phyloP scores from a whole-genome alignment of 768 basidiomycete genomes.

The Pulveroboletus sp. region DNA sequence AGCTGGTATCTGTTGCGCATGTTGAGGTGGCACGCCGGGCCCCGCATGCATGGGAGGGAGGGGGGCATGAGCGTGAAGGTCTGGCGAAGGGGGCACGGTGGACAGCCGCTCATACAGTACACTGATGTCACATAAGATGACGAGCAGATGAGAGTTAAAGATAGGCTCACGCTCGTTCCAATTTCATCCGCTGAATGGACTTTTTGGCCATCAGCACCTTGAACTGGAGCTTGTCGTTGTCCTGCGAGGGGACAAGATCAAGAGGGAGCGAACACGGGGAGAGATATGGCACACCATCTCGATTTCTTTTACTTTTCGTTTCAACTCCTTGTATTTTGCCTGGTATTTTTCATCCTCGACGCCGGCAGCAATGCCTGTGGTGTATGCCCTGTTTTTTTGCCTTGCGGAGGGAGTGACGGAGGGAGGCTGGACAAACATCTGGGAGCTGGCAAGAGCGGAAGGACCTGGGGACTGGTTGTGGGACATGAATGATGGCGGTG shows the following conservation, averaged over 20 bases:
- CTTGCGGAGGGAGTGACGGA: slow-evolving; percentile 32
- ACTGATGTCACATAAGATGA: slow-evolving; percentile 36
- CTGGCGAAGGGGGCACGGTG: slow-evolving; percentile 53
- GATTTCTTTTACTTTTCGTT: slow-evolving; percentile 83
- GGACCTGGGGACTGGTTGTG: slow-evolving; percentile 54
- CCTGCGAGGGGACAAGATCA: slow-evolving; percentile 39
- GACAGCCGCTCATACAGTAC: slow-evolving; percentile 78
- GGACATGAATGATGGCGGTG: slow-evolving; percentile 67
- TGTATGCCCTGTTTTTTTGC: slow-evolving; percentile 45
- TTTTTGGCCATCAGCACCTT: slow-evolving; percentile 76
- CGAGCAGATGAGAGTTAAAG: slow-evolving; percentile 16
- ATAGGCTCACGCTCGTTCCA: slow-evolving; percentile 77
- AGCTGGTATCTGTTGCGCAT: slow-evolving; percentile 18
- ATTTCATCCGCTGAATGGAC: slow-evolving; percentile 80
- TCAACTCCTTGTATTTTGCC: slow-evolving; percentile 83
- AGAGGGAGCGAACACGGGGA: slow-evolving; percentile 2
- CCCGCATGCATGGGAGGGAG: slow-evolving; percentile 32
- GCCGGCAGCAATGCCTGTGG: slow-evolving; percentile 67
- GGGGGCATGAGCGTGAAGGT: slow-evolving; percentile 37
- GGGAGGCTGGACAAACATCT: slow-evolving; percentile 31
- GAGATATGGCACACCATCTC: slow-evolving; percentile 54
- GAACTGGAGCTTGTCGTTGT: slow-evolving; percentile 84
- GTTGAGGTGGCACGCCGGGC: slow-evolving; percentile 36
- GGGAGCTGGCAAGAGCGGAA: slow-evolving; percentile 38
- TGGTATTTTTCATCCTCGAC: slow-evolving; percentile 86